These are phyloP conservation scores for Avicennia marina DNA, from an alignment of 257 asterid species.

Conservation along the genomic window DNA sequence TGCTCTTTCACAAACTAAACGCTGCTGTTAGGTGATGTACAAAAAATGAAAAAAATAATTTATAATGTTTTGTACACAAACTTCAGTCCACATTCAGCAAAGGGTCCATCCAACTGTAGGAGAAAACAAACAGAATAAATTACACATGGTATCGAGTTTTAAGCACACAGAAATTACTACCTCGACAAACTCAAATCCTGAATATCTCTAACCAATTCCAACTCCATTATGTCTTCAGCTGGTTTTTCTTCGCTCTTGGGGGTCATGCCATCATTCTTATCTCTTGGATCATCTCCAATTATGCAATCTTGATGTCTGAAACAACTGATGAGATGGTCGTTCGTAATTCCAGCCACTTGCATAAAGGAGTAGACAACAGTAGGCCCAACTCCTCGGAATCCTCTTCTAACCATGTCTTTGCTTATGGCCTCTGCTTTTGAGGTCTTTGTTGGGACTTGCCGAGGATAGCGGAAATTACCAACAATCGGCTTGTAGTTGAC, in stretches of 20 bases:
- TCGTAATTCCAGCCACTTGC: conserved; percentile 81
- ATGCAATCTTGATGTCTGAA: conserved; percentile 64
- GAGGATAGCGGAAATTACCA: conserved; percentile 58
- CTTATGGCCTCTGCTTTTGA: conserved; percentile 83
- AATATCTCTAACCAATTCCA: conserved; percentile 49
- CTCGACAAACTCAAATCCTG: conserved; percentile 52
- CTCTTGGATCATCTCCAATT: conserved; percentile 29
- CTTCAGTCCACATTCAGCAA: conserved; percentile 14
- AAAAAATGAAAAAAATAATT: conserved; percentile 16
- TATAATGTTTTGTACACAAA: conserved; percentile 29
- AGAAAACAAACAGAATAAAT: conserved; percentile 25
- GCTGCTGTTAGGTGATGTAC: conserved; percentile 23
- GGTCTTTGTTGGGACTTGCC: conserved; percentile 74
- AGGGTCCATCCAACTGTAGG: conserved; percentile 10
- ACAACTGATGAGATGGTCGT: conserved; percentile 75
- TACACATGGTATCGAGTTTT: conserved; percentile 17
- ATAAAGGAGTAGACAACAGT: conserved; percentile 80
- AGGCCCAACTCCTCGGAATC: conserved; percentile 79
- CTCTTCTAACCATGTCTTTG: conserved; percentile 78
- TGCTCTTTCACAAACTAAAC: conserved; percentile 12
- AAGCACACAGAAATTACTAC: conserved; percentile 22
- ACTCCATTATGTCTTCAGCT: conserved; percentile 36
- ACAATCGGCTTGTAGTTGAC: conserved; percentile 66
- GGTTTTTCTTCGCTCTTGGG: conserved; percentile 30
- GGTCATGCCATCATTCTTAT: conserved; percentile 32